These are phyloP conservation scores for Talaromyces rugulosus DNA, from an alignment of 2,329 filamentous ascomycete genomes.

Conservation along the genomic window DNA sequence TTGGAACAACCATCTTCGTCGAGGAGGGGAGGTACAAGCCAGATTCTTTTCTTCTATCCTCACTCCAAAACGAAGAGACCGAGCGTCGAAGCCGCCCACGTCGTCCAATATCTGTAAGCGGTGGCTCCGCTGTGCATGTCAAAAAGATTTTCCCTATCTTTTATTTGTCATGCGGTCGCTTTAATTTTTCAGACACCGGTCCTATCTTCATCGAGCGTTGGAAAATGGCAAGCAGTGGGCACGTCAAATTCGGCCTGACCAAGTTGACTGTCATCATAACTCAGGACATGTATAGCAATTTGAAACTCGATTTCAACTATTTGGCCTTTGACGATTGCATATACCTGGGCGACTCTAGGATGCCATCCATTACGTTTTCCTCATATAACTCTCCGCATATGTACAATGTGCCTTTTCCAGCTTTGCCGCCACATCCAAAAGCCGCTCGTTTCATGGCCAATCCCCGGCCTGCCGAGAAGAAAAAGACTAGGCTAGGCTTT, in stretches of 20 bases:
- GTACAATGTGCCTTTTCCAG: slow-evolving; percentile 9
- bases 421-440: neutral
- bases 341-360: slow-evolving; percentile 13
- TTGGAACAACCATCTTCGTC: slow-evolving; percentile 16
- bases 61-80: slow-evolving; percentile 18
- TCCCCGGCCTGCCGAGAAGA: slow-evolving; percentile 1
- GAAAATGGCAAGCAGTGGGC: slow-evolving; percentile 15
- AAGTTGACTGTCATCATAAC: slow-evolving; percentile 39
- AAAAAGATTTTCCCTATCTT: slow-evolving; percentile 16
- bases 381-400: slow-evolving; percentile 17
- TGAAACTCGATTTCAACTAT: slow-evolving; percentile 24
- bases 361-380: slow-evolving; percentile 44
- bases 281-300: slow-evolving; percentile 28
- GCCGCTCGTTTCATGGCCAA: neutral
- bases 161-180: slow-evolving; percentile 46
- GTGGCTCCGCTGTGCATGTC: slow-evolving; percentile 4
- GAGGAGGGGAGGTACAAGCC: slow-evolving; percentile 15
- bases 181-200: slow-evolving; percentile 34
- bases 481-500: slow-evolving; percentile 15
- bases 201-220: slow-evolving; percentile 41
- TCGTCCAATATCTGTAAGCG: slow-evolving; percentile 1
- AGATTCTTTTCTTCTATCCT: slow-evolving; percentile 15
- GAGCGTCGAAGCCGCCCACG: slow-evolving; percentile 11
- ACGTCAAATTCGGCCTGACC: slow-evolving; percentile 41
- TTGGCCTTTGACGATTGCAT: slow-evolving; percentile 17